Conservation (phyloP, 305 asterid genomes). For the Striga hermonthica region DNA sequence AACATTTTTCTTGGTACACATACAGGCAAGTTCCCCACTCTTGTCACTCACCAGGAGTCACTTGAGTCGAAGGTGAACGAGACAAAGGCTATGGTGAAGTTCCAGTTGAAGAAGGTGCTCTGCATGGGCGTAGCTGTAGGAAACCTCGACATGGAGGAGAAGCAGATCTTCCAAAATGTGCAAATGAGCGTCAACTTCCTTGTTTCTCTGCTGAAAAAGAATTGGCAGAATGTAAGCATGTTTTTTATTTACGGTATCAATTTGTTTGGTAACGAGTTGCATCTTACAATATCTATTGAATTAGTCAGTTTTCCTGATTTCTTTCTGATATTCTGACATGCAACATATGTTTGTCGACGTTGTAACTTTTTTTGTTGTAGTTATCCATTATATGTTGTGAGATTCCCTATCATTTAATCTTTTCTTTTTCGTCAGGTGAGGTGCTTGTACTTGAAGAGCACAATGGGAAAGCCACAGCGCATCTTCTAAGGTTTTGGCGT, state of each 20-base stretch:
- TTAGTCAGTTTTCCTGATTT: too few relatives aligned
- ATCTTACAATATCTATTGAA: too few relatives aligned
- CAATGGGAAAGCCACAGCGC: slow-evolving; percentile 71
- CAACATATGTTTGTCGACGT: too few relatives aligned
- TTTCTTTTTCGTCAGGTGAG: slow-evolving; percentile 47
- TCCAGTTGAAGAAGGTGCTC: slow-evolving; percentile 72
- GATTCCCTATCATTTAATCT: background rate
- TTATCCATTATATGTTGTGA: background rate
- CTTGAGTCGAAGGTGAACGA: slow-evolving; percentile 69
- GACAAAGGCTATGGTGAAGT: slow-evolving; percentile 67
- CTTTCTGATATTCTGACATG: too few relatives aligned
- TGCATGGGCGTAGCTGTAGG: slow-evolving; percentile 91
- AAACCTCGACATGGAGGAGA: slow-evolving; percentile 65
- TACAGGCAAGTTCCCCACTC: slow-evolving; percentile 74
- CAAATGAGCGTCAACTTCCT: slow-evolving; percentile 77
- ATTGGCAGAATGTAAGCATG: slow-evolving; percentile 67
- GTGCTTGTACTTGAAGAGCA: slow-evolving; percentile 71
- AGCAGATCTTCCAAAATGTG: slow-evolving; percentile 66
- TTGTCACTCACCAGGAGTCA: slow-evolving; percentile 64
- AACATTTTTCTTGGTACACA: slow-evolving; percentile 26
- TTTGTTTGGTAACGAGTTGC: background rate
- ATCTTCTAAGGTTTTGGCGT: slow-evolving; percentile 36
- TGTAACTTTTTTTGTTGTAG: too few relatives aligned
- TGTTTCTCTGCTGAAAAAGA: slow-evolving; percentile 65
- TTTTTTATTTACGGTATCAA: background rate